Base-by-base conservation (phyloP, 2,329 filamentous ascomycete genomes). In the Paecilomyces fulvus region DNA sequence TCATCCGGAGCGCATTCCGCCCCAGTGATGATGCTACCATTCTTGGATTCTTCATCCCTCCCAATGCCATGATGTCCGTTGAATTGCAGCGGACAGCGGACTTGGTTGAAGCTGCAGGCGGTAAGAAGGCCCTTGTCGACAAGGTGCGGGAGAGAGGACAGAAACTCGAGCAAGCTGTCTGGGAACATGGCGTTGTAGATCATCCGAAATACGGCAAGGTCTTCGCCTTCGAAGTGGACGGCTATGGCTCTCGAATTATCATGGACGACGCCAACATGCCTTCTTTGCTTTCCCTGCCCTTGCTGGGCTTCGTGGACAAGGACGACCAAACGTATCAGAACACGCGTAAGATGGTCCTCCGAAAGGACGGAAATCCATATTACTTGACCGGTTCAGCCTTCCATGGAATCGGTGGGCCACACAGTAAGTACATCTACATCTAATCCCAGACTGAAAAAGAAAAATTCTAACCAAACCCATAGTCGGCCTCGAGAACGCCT, bases 11-110 rank as follows among this genome's bases (percentile, higher is more conserved):
- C 46, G 92, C 94, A 0, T 99, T 99, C 75, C 83, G 94, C 1
- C 94, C 94, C 3, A 95, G 90, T 61, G 94, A 99, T 65, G 94
- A 99, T 70, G 90, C 94, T 2, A 95, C 91, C 0, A 96, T 94
- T 37, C 79, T 99, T 2, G 92, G 92, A 49, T 99, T 90, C 77
- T 90, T 96, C 70, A 95, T 99, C 63, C 94, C 94, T 0, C 87
- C 90, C 37, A 99, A 99, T 68, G 94, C 94, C 23, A 92, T 95
- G 86, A 96, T 99, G 81, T 86, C 90, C 2, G 89, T 92, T 0
- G 91, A 99, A 72, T 79, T 99, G 25, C 83, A 85, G 60, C 85
- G 89, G 48, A 85, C 89, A 0, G 85, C 90, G 0, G 77, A 79
- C 5, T 79, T 95, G 20, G 80, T 97, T n/a, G 75, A 77, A 54